phyloP scores from a whole-genome alignment of 352 stramenopile species.

The Phytophthora lateralis region DNA sequence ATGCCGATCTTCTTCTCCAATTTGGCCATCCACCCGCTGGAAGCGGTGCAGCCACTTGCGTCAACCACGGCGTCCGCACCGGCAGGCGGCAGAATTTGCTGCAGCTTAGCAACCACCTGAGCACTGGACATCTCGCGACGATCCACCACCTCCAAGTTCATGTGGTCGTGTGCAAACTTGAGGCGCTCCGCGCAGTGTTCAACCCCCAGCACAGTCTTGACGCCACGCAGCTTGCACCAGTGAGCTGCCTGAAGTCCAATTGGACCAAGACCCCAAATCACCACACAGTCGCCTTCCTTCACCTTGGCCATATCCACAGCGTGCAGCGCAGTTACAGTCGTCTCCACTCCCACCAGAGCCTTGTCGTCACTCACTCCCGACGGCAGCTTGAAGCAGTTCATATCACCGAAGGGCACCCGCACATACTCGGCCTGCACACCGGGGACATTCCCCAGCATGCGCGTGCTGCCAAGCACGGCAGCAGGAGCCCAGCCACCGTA shows the following conservation, averaged over 20 bases:
- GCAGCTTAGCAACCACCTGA: constrained; percentile 56
- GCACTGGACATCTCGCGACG: constrained; percentile 48
- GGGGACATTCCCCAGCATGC: constrained; percentile 60
- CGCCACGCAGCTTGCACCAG: constrained; percentile 70
- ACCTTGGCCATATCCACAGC: constrained; percentile 63
- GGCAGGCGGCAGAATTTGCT: constrained; percentile 49
- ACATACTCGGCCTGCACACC: constrained; percentile 80
- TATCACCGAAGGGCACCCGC: constrained; percentile 71
- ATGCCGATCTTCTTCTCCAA: constrained; percentile 53
- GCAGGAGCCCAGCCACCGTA: constrained; percentile 71
- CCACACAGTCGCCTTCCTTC: constrained; percentile 48
- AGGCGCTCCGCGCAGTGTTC: constrained; percentile 56
- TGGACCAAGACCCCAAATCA: constrained; percentile 74
- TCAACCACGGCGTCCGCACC: constrained; percentile 69
- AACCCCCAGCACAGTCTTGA: constrained; percentile 63
- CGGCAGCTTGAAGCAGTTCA: constrained; percentile 74
- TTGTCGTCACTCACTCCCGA: constrained; percentile 63
- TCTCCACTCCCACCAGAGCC: constrained; percentile 69
- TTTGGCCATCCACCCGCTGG: constrained; percentile 45
- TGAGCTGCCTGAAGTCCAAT: constrained; percentile 60
- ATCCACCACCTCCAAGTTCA: constrained; percentile 72
- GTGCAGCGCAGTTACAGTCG: constrained; percentile 58
- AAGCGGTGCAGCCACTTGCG: constrained; percentile 41
- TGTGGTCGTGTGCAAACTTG: constrained; percentile 58
- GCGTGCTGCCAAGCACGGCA: constrained; percentile 61